These are phyloP conservation scores for Colletotrichum theobromicola DNA, from an alignment of 2,329 filamentous ascomycete genomes.

Conservation along the genomic window DNA sequence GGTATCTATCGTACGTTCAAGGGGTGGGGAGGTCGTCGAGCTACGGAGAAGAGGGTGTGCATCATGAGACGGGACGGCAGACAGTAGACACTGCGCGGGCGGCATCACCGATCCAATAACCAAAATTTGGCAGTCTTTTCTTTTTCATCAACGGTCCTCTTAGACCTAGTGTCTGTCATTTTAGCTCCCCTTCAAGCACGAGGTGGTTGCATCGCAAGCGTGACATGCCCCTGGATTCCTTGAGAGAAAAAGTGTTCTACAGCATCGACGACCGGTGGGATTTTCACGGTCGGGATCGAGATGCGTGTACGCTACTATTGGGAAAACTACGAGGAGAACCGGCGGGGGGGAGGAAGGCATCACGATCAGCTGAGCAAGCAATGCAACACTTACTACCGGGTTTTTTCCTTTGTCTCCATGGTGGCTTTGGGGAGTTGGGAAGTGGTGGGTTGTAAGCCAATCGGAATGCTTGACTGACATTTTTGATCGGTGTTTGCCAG, in stretches of 20 bases:
- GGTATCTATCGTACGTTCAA: background rate
- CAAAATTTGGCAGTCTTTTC: background rate
- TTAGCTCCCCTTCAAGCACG: background rate
- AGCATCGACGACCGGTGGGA: background rate
- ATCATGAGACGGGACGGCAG: background rate
- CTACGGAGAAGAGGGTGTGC: slow-evolving; percentile 2
- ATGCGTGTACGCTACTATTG: background rate
- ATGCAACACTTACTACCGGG: background rate
- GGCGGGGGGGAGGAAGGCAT: rapidly evolving
- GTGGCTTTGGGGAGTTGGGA: background rate
- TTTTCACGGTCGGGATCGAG: background rate
- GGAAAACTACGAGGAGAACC: background rate
- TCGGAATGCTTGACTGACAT: background rate
- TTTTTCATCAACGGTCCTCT: background rate
- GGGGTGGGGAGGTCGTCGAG: background rate
- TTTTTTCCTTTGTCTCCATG: background rate
- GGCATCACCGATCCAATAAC: background rate
- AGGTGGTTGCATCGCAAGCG: background rate
- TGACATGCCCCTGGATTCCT: background rate
- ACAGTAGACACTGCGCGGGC: background rate
- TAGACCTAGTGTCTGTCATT: background rate
- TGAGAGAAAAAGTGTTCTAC: background rate
- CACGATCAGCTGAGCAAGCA: background rate
- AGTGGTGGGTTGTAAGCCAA: background rate
- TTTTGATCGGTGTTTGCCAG: background rate